Conservation (phyloP, 306 rosid species). For the Sechiopsis laciniata region DNA sequence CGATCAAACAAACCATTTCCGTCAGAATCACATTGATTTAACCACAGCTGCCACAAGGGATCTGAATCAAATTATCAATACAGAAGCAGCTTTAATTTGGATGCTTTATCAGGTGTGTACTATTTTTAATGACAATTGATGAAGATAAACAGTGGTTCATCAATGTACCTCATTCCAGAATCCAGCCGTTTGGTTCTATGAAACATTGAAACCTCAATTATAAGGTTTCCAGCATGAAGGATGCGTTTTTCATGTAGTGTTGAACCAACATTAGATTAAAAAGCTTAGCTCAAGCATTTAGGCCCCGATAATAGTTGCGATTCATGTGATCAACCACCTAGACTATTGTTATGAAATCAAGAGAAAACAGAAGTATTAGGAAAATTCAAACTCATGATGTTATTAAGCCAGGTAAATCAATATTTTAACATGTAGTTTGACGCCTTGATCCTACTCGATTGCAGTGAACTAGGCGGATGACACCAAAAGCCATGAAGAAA, state of each 20-base stretch:
- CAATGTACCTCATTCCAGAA: neutral
- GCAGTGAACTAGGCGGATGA: neutral
- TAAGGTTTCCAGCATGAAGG: too few species aligned
- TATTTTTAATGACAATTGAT: neutral
- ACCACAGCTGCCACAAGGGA: neutral
- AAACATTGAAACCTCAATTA: neutral
- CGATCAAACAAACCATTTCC: neutral
- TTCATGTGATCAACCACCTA: neutral
- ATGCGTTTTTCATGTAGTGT: too few species aligned
- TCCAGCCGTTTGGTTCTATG: neutral
- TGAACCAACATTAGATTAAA: neutral
- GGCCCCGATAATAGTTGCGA: neutral
- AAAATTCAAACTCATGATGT: neutral
- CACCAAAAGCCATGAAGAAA: conserved; percentile 5
- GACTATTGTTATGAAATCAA: neutral
- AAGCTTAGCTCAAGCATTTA: neutral
- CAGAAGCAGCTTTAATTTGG: conserved; percentile 8
- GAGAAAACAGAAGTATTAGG: neutral
- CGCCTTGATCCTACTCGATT: neutral
- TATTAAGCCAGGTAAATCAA: neutral
- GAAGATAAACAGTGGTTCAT: neutral
- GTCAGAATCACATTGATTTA: conserved; percentile 12
- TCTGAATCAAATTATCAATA: conserved; percentile 3
- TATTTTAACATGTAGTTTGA: neutral
- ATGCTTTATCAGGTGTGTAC: neutral